Evolutionary conservation across 305 asterid genomes (phyloP).

Genomic region (Fraxinus sp.): DNA sequence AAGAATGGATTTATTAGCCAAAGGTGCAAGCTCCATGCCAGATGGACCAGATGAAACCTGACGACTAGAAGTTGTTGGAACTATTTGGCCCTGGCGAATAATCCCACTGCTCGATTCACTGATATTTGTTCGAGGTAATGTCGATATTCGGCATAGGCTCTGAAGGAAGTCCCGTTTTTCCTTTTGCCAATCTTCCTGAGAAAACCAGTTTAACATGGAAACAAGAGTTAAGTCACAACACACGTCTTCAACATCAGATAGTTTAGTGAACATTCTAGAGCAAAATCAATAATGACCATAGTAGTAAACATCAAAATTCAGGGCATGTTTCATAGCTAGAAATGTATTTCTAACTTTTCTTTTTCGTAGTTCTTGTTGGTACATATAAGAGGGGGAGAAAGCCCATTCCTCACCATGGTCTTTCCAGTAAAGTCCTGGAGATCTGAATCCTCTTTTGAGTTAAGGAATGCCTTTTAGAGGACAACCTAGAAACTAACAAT

Average conservation of each 20-base stretch:
- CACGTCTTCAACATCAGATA: slow-evolving; percentile 3
- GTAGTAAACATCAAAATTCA: not conserved
- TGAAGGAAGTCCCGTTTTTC: slow-evolving; percentile 88
- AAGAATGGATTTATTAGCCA: slow-evolving; percentile 55
- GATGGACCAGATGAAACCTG: slow-evolving; percentile 60
- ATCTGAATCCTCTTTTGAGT: not conserved
- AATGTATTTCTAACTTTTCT: not conserved
- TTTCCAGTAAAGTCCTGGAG: not conserved
- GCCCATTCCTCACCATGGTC: not conserved
- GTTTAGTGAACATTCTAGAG: slow-evolving; percentile 9
- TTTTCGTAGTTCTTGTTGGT: not conserved
- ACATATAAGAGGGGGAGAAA: not conserved
- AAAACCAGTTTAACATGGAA: slow-evolving; percentile 21
- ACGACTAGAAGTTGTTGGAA: slow-evolving; percentile 56
- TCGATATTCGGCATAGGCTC: slow-evolving; percentile 76
- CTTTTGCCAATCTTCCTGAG: slow-evolving; percentile 93
- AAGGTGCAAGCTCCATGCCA: slow-evolving; percentile 51
- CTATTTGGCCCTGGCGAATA: slow-evolving; percentile 63
- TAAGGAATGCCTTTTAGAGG: not conserved
- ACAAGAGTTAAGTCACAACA: not conserved
- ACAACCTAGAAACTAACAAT: not conserved
- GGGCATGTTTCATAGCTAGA: not conserved
- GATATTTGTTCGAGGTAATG: slow-evolving; percentile 73
- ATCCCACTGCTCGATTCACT: slow-evolving; percentile 46
- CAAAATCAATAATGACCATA: slow-evolving; percentile 5